Conservation (phyloP, 345 rosid species). For the Lepidium africanum region DNA sequence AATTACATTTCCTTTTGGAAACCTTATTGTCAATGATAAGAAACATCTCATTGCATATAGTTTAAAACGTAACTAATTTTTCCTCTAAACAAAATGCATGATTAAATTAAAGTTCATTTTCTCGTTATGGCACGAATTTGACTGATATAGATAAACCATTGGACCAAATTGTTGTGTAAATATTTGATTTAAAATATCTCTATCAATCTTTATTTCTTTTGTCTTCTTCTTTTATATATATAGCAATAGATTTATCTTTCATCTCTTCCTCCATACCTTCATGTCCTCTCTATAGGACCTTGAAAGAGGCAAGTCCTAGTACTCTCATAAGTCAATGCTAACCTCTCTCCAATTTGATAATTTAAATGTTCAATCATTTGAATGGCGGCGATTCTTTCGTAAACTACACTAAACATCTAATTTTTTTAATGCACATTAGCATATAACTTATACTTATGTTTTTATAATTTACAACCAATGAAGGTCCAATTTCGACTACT, state of each 20-base stretch:
- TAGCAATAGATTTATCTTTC: not conserved
- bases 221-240: slow-evolving; percentile 2
- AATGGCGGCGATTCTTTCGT: slow-evolving; percentile 18
- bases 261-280: not conserved
- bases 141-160: slow-evolving; percentile 5
- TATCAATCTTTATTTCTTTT: not conserved
- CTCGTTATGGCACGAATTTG: not conserved
- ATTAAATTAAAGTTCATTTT: slow-evolving; percentile 1
- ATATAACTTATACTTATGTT: not conserved
- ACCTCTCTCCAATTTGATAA: not conserved
- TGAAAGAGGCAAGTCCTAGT: slow-evolving; percentile 3
- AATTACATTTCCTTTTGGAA: not conserved
- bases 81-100: slow-evolving; percentile 3
- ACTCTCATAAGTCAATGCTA: slow-evolving; percentile 19
- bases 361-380: slow-evolving; percentile 18
- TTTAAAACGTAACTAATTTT: not conserved
- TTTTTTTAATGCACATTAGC: not conserved
- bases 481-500: not conserved
- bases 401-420: not conserved
- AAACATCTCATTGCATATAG: not conserved
- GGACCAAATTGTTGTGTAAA: slow-evolving; percentile 10
- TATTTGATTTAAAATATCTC: not conserved
- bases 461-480: not conserved
- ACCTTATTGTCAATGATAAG: not conserved
- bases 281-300: not conserved